A percentile compares a stretch with the other conserved stretches of the same genome.
These are phyloP conservation scores for Chenopodium formosanum DNA, from an alignment of 148 eudicot species.

Conservation along the genomic window DNA sequence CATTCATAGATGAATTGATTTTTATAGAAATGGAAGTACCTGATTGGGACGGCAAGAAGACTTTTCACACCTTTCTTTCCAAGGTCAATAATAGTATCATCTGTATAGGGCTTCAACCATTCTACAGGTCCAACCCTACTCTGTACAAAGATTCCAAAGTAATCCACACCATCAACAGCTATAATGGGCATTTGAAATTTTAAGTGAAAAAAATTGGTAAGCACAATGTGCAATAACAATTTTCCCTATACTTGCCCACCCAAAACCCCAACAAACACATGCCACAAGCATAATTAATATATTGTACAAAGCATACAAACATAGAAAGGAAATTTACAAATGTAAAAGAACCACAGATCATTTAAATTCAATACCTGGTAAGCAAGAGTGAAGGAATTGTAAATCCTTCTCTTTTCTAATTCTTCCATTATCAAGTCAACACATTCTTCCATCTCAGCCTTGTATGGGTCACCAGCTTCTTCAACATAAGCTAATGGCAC, in stretches of 20 bases:
- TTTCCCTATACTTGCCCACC: too few relatives aligned
- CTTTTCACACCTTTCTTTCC: conserved; percentile 90
- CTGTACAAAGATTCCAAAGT: conserved; percentile 42
- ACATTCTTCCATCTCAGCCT: conserved; percentile 99
- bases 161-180: not conserved
- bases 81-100: conserved; percentile 82
- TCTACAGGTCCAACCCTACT: conserved; percentile 99
- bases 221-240: not conserved
- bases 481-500: conserved; percentile 95
- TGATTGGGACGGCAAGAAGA: conserved; percentile 93
- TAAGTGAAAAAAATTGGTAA: not conserved
- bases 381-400: conserved; percentile 81
- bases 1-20: not conserved
- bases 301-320: not conserved
- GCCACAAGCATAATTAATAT: not conserved
- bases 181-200: not conserved
- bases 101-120: conserved; percentile 98
- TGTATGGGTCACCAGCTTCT: conserved; percentile 99
- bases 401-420: conserved; percentile 62
- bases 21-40: conserved; percentile 37
- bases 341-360: conserved; percentile 4
- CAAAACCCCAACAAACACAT: not conserved
- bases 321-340: not conserved
- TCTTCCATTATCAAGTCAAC: conserved; percentile 95
- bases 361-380: conserved; percentile 60